These are phyloP conservation scores for Cinnamomum micranthum DNA, from an alignment of 164 flowering plant genomes.

Conservation along the genomic window DNA sequence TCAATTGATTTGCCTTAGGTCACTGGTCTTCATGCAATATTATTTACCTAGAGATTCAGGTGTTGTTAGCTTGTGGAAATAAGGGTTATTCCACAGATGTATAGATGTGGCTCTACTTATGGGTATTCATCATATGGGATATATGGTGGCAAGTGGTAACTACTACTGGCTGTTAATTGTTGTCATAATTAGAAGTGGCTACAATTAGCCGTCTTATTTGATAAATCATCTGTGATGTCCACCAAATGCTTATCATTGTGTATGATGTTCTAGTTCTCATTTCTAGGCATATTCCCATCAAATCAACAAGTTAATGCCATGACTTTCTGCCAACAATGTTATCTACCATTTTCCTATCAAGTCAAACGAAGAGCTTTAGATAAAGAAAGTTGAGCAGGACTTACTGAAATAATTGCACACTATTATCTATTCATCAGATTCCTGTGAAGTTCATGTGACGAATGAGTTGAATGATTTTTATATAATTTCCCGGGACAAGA, in stretches of 20 bases:
- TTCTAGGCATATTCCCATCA: neutral
- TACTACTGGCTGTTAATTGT: neutral
- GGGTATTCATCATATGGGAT: neutral
- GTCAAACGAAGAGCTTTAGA: neutral
- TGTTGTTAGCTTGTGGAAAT: neutral
- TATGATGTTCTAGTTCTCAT: neutral
- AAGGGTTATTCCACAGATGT: neutral
- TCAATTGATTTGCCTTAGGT: neutral
- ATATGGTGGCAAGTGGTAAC: neutral
- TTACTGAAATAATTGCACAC: neutral
- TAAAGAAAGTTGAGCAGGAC: too few relatives aligned
- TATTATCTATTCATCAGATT: neutral
- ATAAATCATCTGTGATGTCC: neutral
- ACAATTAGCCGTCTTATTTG: neutral
- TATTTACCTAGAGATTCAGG: neutral
- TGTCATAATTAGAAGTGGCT: neutral
- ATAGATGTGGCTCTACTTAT: neutral
- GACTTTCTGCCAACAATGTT: slow-evolving; percentile 2
- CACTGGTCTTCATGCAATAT: neutral
- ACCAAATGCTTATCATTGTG: neutral
- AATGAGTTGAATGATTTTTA: neutral
- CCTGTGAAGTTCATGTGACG: neutral
- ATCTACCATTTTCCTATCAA: neutral
- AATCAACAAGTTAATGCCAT: neutral
- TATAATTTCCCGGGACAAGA: neutral